These are phyloP conservation scores for Neurospora sp. DNA, from an alignment of 495 filamentous ascomycete species.

Conservation along the genomic window DNA sequence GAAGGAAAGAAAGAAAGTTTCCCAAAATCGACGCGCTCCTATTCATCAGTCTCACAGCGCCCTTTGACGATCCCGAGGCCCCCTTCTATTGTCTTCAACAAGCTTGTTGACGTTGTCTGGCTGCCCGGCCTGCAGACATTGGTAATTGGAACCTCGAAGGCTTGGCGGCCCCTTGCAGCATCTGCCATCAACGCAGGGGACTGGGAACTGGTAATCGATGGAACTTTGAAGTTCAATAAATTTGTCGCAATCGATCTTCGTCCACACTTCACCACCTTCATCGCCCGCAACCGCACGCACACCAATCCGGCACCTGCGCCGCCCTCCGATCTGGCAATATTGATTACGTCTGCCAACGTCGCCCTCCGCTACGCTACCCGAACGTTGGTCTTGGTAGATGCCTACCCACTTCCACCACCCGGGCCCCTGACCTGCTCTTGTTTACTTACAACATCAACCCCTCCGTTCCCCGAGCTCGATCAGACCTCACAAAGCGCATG, in stretches of 20 bases:
- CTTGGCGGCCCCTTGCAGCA: neutral
- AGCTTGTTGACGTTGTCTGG: neutral
- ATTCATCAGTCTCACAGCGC: neutral
- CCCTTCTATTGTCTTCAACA: neutral
- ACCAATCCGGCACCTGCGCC: neutral
- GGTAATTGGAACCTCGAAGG: neutral
- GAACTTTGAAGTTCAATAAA: neutral
- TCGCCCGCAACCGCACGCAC: neutral
- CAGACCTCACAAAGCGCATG: conserved; percentile 6
- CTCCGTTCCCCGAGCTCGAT: neutral
- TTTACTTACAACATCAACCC: neutral
- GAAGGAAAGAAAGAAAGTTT: neutral
- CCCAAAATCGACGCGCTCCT: neutral
- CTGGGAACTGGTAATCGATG: neutral
- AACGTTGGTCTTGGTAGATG: conserved; percentile 4
- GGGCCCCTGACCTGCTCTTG: neutral
- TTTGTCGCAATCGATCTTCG: neutral
- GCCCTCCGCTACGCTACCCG: neutral
- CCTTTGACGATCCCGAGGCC: neutral
- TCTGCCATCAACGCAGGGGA: neutral
- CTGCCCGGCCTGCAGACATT: neutral
- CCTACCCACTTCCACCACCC: neutral
- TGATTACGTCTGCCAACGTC: neutral
- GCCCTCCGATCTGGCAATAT: neutral
- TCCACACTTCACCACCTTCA: neutral